phyloP scores from a whole-genome alignment of 2,329 filamentous ascomycete genomes.

The Nakataea oryzae region DNA sequence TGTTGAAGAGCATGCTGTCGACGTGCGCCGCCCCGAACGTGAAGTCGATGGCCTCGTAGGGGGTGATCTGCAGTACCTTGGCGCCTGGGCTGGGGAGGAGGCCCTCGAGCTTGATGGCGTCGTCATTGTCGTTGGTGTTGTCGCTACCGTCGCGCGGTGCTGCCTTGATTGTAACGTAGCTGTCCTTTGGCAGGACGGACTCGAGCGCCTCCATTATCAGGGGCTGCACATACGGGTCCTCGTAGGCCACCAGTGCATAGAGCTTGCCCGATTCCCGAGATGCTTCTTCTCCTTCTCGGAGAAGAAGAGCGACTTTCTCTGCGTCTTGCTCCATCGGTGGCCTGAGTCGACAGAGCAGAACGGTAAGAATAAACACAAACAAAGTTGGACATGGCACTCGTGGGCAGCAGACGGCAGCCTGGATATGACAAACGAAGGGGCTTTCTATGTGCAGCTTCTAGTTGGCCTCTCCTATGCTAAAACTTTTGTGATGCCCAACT shows the following conservation, averaged over 20 bases:
- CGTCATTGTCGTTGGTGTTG: conserved; percentile 8
- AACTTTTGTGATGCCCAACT: not conserved
- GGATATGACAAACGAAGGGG: not conserved
- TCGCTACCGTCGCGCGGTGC: not conserved
- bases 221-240: conserved; percentile 81
- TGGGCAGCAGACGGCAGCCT: not conserved
- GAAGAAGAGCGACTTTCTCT: not conserved
- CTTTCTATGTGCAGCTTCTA: not conserved
- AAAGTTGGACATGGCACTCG: not conserved
- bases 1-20: conserved; percentile 61
- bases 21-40: conserved; percentile 57
- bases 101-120: conserved; percentile 22
- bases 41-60: conserved; percentile 85
- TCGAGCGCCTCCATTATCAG: conserved; percentile 67
- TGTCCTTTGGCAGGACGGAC: conserved; percentile 42
- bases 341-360: not conserved
- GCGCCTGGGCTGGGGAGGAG: conserved; percentile 20
- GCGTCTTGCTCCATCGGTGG: not conserved
- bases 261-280: conserved; percentile 25
- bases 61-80: conserved; percentile 63
- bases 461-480: not conserved
- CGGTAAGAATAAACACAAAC: not conserved
- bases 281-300: not conserved
- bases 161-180: conserved; percentile 32
- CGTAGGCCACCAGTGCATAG: conserved; percentile 72